Conservation (phyloP, 345 rosid genomes). For the thale cress (Arabidopsis thaliana) region DNA sequence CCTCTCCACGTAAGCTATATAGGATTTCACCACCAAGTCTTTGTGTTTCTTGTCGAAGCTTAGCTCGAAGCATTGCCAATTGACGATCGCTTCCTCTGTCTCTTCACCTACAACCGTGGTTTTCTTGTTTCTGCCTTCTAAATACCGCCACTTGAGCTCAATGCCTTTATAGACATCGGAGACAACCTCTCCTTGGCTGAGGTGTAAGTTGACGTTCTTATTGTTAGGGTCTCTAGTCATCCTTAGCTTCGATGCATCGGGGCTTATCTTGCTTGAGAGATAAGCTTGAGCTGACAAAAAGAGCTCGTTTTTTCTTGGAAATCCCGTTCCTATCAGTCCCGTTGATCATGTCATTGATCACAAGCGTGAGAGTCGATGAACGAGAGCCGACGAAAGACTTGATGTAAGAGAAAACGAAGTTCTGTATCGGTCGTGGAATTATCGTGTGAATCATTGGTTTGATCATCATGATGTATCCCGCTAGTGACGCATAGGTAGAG, state of each 20-base stretch:
- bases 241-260: constrained; percentile 46
- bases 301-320: constrained; percentile 44
- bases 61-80: constrained; percentile 40
- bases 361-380: constrained; percentile 45
- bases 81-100: too few species aligned
- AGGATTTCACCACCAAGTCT: constrained; percentile 48
- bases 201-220: constrained; percentile 47
- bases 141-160: constrained; percentile 54
- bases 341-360: constrained; percentile 44
- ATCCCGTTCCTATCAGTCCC: neutral
- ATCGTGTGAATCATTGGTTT: constrained; percentile 48
- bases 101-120: neutral
- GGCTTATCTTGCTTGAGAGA: constrained; percentile 53
- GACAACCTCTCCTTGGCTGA: constrained; percentile 50
- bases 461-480: constrained; percentile 51
- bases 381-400: constrained; percentile 43
- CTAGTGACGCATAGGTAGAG: constrained; percentile 58
- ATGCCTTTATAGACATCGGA: constrained; percentile 50
- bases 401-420: constrained; percentile 41
- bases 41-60: constrained; percentile 53
- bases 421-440: constrained; percentile 46
- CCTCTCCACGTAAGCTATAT: constrained; percentile 49
- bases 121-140: neutral
- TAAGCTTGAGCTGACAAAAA: constrained; percentile 50
- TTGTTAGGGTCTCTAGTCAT: constrained; percentile 49